Conservation (phyloP, 2,329 filamentous ascomycete genomes). For the Monilinia laxa region DNA sequence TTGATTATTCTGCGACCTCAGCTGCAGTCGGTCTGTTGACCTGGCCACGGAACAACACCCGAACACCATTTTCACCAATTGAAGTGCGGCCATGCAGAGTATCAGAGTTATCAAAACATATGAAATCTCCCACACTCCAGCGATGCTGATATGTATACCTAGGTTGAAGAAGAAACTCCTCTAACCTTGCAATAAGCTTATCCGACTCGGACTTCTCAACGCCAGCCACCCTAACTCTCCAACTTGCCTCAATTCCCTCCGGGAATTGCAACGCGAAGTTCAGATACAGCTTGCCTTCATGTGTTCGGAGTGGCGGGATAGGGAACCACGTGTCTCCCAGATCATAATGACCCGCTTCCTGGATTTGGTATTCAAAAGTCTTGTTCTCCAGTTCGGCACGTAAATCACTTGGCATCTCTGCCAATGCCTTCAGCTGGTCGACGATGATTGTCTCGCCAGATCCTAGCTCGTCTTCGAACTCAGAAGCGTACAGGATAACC, state of each 20-base stretch:
- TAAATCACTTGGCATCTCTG: neutral
- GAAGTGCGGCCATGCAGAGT: neutral
- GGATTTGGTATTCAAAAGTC: neutral
- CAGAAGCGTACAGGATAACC: neutral
- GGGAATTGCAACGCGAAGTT: neutral
- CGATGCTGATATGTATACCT: neutral
- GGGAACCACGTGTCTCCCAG: neutral
- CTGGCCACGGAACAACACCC: neutral
- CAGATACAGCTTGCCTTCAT: neutral
- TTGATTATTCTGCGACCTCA: neutral
- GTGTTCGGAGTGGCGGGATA: neutral
- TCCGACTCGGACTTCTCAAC: neutral
- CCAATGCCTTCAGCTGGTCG: neutral
- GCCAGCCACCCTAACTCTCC: neutral
- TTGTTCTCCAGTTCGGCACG: neutral
- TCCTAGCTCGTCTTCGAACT: neutral
- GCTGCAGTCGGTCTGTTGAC: neutral
- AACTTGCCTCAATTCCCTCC: neutral
- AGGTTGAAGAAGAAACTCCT: neutral
- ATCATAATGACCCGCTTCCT: neutral
- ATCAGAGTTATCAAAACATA: neutral
- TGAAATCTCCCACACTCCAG: neutral
- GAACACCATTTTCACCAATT: neutral
- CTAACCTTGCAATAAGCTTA: neutral
- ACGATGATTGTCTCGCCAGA: neutral